Conservation (phyloP, 495 filamentous ascomycete genomes). For the Apodospora peruviana region DNA sequence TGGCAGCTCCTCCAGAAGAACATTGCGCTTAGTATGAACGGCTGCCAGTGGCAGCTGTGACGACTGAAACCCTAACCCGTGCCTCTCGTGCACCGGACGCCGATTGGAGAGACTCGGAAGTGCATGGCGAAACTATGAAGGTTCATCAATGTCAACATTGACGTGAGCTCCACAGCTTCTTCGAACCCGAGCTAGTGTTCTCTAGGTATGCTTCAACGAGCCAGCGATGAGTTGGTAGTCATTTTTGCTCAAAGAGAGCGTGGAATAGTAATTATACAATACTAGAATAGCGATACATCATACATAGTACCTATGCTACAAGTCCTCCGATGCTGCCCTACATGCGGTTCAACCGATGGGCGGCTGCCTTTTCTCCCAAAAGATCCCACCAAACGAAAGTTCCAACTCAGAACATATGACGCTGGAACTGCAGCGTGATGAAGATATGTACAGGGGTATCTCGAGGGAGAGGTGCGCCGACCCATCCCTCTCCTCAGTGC, state of each 20-base stretch:
- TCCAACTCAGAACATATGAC: not conserved
- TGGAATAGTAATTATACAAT: constrained; percentile 36
- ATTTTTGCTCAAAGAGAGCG: too few species aligned
- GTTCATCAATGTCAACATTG: too few species aligned
- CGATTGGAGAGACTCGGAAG: too few species aligned
- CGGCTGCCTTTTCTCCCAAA: not conserved
- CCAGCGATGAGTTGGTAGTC: too few species aligned
- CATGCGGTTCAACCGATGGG: not conserved
- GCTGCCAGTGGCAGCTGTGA: too few species aligned
- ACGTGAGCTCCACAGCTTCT: too few species aligned
- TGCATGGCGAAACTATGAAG: too few species aligned
- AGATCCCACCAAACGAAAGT: not conserved
- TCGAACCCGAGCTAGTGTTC: too few species aligned
- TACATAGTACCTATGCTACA: constrained; percentile 16
- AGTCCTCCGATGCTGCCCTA: constrained; percentile 9
- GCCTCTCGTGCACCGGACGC: too few species aligned
- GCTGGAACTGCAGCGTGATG: not conserved
- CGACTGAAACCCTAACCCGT: not conserved
- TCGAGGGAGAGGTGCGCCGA: not conserved
- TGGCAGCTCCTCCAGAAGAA: too few species aligned
- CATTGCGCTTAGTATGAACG: too few species aligned
- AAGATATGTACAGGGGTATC: constrained; percentile 5
- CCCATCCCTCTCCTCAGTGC: not conserved
- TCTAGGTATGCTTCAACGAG: too few species aligned
- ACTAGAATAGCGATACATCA: constrained; percentile 29